Percentiles rank a stretch among this genome's conserved stretches.
These are phyloP conservation scores for Colletotrichum sp. DNA, from an alignment of 2,329 filamentous ascomycete species.

Conservation along the genomic window DNA sequence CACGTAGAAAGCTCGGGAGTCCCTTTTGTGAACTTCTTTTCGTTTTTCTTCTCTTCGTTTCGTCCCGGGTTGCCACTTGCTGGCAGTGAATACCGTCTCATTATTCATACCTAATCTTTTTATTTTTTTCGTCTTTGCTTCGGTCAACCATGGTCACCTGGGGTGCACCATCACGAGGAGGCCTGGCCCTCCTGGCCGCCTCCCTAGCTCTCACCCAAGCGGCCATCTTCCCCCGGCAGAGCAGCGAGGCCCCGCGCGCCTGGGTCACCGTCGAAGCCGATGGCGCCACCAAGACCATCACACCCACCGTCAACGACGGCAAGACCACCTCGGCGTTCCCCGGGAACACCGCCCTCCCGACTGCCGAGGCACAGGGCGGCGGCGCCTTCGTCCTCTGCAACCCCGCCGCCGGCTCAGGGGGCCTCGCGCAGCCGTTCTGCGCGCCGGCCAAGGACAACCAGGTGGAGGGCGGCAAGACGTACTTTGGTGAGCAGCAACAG, in stretches of 20 bases:
- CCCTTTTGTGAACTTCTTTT: not conserved
- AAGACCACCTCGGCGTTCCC: constrained; percentile 16
- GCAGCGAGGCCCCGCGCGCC: constrained; percentile 11
- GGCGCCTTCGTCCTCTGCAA: constrained; percentile 21
- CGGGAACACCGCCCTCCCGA: constrained; percentile 5
- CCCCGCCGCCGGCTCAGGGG: constrained; percentile 9
- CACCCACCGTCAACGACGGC: constrained; percentile 19
- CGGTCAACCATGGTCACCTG: not conserved
- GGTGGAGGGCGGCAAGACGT: constrained; percentile 15
- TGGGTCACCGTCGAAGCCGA: constrained; percentile 21
- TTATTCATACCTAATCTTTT: not conserved
- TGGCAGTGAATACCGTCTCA: not conserved
- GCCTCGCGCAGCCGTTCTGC: constrained; percentile 18
- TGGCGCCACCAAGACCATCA: constrained; percentile 14
- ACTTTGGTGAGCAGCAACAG: constrained; percentile 11
- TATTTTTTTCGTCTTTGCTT: not conserved
- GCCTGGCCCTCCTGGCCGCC: not conserved
- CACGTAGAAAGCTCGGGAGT: not conserved
- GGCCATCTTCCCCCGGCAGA: constrained; percentile 6
- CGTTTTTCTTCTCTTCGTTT: not conserved
- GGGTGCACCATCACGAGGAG: not conserved
- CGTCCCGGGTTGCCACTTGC: not conserved
- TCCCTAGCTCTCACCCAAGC: not conserved
- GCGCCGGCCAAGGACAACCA: constrained; percentile 7
- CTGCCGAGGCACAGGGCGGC: constrained; percentile 12